Base-by-base conservation (phyloP, 805 yeast genomes). In the Candida anglica region DNA sequence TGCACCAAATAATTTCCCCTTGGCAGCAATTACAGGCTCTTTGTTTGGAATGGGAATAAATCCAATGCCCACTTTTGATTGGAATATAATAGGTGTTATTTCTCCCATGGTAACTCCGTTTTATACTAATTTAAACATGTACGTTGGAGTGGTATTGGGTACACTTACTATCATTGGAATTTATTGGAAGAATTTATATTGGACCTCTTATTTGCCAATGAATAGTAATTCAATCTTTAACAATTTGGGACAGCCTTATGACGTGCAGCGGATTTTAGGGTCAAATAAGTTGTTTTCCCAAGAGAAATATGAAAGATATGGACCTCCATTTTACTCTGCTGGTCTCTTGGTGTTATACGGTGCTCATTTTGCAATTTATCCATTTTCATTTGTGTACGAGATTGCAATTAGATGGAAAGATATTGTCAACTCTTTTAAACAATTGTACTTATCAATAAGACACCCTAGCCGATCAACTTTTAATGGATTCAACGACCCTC, bases 281-380 rank as follows among this genome's bases (percentile, higher is more conserved):
- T 56, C 50, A 3, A 52, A 71, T 13, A 69, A 67, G 37, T 43
- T 50, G 13, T 65, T 79, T 30, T 81, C 77, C 46, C 39, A 53
- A 15, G 50, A 44, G 2, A 71, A 69, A 43, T 79, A 78, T 48
- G 58, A 63, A 36, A 39, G 52, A n/a, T 71, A 76, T 41, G 81
- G 85, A 1, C 81, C 84, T 6, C 86, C 87, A 6, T 80, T 70
- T 53, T 78, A 76, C 47, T 51, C 76, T 19, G 85, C 86, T 5
- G 84, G 79, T 2, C 74, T 74, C 48, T 54, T 79, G 39, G 74
- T 79, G 7, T 52, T 66, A 15, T 79, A 77, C 46, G 83, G 84
- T 15, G 71, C 78, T 0, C 69, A 63, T 47, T 77, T 76, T 51
- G 71, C 73, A 24, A 52, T 73, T 30, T 75, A 76, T 44, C 81